Evolutionary conservation across 768 basidiomycete genomes (phyloP), one percentile per base, ranked within the genome.

Genomic region (Sistotremastrum suecicum): DNA sequence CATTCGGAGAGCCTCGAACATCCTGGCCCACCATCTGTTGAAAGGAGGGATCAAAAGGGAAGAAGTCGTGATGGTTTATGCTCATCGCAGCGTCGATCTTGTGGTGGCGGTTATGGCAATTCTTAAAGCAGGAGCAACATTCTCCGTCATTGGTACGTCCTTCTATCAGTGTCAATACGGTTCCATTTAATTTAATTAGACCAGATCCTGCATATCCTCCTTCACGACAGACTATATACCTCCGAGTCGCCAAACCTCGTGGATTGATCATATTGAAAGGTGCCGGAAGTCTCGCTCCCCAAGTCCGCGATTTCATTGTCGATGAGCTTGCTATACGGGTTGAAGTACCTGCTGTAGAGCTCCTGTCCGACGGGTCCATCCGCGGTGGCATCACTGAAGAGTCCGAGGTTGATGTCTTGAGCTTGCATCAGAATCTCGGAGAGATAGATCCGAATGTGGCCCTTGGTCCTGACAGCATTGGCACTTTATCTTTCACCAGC

Each of bases 51-150:
- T 99, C 3, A 72, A 91, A 61, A 70, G 88, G 34, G 94, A 92
- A 56, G 95, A 99, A 51, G 90, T 98, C 12, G 90, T 98, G 44
- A 97, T 94, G 82, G 83, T 99, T 12, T 99, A 98, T 57, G 94
- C 94, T 2, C 81, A 95, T 56, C 77, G 95, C 34, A 89, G 87
- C 53, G 91, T 97, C 41, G 94, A 99, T 60, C 80, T 99, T 44
- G 87, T 95, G 2, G 85, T 98, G 3, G 92, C 94, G 4, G 90
- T 98, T 5, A 87, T 99, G 83, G 95, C 88, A 28, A 80, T 92
- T 34, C 71, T 98, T 51, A 97, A 97, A 64, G 88, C 85, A 3
- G 95, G 95, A 30, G 94, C 87, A 1, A 91, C 87, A 3, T 97
- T 99, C 66, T 92, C 87, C 40, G 95, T 99, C 49, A 94, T 98